Evolutionary conservation across 768 basidiomycete genomes (phyloP).

Genomic region (Russula dissimulans): DNA sequence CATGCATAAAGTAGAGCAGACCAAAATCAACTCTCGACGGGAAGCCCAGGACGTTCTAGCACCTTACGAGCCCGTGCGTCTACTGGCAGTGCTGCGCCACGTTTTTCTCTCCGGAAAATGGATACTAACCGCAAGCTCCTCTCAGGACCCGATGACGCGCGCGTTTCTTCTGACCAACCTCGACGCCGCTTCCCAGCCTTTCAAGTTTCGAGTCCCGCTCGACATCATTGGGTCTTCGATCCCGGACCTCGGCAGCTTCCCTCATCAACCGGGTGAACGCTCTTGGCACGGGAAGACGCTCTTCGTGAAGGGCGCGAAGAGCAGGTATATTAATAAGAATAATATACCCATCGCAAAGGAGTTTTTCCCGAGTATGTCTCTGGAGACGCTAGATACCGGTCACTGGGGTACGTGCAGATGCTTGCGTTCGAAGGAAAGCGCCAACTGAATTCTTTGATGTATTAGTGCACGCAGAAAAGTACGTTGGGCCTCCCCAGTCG

Average conservation of each 20-base stretch:
- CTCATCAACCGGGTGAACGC: constrained; percentile 49
- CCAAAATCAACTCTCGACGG: constrained; percentile 47
- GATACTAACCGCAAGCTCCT: background rate
- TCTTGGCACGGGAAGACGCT: constrained; percentile 52
- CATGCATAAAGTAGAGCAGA: constrained; percentile 65
- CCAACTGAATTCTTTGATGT: background rate
- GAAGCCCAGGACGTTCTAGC: constrained; percentile 61
- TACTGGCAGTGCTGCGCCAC: background rate
- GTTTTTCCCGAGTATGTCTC: constrained; percentile 64
- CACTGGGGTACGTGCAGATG: constrained; percentile 67
- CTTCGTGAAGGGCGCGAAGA: constrained; percentile 72
- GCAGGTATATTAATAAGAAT: constrained; percentile 69
- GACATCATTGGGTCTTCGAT: constrained; percentile 53
- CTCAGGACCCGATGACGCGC: constrained; percentile 60
- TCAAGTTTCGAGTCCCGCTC: constrained; percentile 71
- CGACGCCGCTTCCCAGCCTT: constrained; percentile 29
- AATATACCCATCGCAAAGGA: constrained; percentile 51
- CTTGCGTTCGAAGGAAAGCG: background rate
- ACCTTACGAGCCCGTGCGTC: constrained; percentile 50
- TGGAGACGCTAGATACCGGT: constrained; percentile 61
- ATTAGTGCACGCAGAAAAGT: constrained; percentile 75
- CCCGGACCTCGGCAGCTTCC: constrained; percentile 69
- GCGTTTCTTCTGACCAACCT: constrained; percentile 87
- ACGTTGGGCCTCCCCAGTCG: constrained; percentile 15
- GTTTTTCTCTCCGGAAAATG: background rate